Evolutionary conservation across 148 eudicot genomes (phyloP), one percentile per base, ranked within the genome.

Genomic region (Camellia sinensis): DNA sequence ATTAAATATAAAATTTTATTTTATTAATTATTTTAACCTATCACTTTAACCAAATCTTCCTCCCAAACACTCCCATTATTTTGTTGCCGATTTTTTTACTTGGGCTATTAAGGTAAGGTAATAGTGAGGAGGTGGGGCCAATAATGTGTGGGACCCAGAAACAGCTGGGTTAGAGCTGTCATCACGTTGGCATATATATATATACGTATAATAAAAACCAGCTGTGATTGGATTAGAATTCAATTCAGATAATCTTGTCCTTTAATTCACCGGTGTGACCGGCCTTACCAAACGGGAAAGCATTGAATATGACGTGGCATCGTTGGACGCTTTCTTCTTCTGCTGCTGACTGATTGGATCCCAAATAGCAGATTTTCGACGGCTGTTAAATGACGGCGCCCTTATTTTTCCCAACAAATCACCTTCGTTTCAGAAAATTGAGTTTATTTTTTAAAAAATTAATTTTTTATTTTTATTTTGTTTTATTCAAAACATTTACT

Each of bases 111-210:
- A 29, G 37, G 37, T 29, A 29, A 29, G 37, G 37, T 1, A 29
- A 29, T 29, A 29, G 37, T n/a, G 6, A 6, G 4, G 4, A 4
- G 43, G 41, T 17, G 37, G 19, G 37, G 66, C 60, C 65, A 57
- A 73, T 70, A 78, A 56, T 6, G 45, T 6, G 59, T 61, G 56
- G 73, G 78, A 4, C 61, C 79, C 54, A 53, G 50, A 1, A 3
- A 73, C 75, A 81, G 84, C 84, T 76, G 60, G 68, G 63, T 29
- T 37, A 9, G 12, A 40, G 84, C 80, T 81, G 84, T 70, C 63
- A 77, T 37, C 80, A 69, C 76, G 80, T 76, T 81, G 80, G 75
- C 80, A 52, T 81, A 15, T 69, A 40, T 29, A 29, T 29, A 29
- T 29, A 29, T 29, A 29, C 29, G 29, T 29, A 29, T 29, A 29